Evolutionary conservation across 2,329 filamentous ascomycete species (phyloP).

Genomic region (Tolypocladium nubicola): DNA sequence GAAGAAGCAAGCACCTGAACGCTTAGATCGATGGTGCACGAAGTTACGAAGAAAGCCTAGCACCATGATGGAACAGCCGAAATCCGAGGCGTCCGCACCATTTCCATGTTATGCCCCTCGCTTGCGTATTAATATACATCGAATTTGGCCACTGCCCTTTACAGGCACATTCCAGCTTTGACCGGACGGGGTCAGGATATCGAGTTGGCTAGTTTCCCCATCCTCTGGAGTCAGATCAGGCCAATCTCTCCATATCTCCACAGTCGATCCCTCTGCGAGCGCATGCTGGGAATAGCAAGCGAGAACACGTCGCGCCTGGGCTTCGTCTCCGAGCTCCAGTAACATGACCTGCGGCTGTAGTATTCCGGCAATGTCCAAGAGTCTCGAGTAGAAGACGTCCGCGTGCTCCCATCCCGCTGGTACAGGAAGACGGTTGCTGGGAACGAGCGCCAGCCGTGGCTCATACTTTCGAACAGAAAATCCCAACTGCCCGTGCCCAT

Average conservation of each 20-base stretch:
- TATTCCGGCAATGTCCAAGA: slow-evolving; percentile 44
- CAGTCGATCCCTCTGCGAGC: slow-evolving; percentile 17
- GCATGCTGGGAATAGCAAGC: slow-evolving; percentile 27
- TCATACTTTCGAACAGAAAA: slow-evolving; percentile 79
- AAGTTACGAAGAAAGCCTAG: neutral
- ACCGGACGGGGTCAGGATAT: slow-evolving; percentile 5
- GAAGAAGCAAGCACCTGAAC: neutral
- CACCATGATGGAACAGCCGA: neutral
- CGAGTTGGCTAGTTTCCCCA: slow-evolving; percentile 15
- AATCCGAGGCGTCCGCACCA: neutral
- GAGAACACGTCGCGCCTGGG: slow-evolving; percentile 56
- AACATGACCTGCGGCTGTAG: slow-evolving; percentile 45
- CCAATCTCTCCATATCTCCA: slow-evolving; percentile 67
- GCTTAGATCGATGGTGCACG: neutral
- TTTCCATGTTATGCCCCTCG: neutral
- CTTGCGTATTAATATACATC: slow-evolving; percentile 25
- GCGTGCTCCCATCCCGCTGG: slow-evolving; percentile 24
- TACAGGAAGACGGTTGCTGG: slow-evolving; percentile 17
- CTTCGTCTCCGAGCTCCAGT: slow-evolving; percentile 61
- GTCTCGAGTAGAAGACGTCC: slow-evolving; percentile 56
- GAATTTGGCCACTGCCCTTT: slow-evolving; percentile 35
- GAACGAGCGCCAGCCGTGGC: slow-evolving; percentile 69
- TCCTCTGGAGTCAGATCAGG: slow-evolving; percentile 31
- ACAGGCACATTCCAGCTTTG: slow-evolving; percentile 19
- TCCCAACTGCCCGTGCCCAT: slow-evolving; percentile 30